Evolutionary conservation across 1,284 basidiomycete species (phyloP), one percentile per base, ranked within the genome.

Genomic region (Pascua sp.): DNA sequence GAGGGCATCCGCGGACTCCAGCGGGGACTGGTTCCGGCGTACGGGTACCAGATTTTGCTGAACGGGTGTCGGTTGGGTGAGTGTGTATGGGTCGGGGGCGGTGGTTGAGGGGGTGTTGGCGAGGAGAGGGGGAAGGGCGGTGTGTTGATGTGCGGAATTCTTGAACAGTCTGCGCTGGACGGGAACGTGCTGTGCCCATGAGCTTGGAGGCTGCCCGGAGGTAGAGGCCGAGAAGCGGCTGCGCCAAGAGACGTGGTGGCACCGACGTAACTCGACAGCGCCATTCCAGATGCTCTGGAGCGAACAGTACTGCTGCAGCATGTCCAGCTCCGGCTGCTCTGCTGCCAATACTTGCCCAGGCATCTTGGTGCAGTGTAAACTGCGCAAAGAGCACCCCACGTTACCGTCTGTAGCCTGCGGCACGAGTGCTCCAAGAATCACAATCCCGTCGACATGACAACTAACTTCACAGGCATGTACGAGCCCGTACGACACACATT

Each of bases 51-150:
- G 88, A 87, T 95, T 53, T 82, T 96, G 52, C 80, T 98, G 60
- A 98, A 98, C 70, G 96, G 95, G 11, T 96, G 90, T 39, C 86
- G 96, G 62, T 80, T 98, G 59, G 95, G 92, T 88, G 67, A 50
- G 82, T 69, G 36, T 39, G 47, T 36, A 45, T 10, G 15, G 16
- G 40, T 3, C 7, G 24, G 24, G 24, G 24, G 24, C 3, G 24
- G 24, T 32, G 24, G 24, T 32, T 3, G 4, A 32, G 8, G 15
- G 10, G n/a, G 9, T n/a, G 51, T 8, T n/a, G 5, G 37, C 5
- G 36, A 11, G 12, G 11, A 38, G 49, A 11, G 36, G 18, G 45
- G 5, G 45, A 5, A 46, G n/a, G 13, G 17, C 8, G 24, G 24
- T 4, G 40, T 41, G 40, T 12, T 41, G 12, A 41, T 11, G 40